Conservation (phyloP, 176 grass and related monocot genomes). For the Aegilops sharonensis region DNA sequence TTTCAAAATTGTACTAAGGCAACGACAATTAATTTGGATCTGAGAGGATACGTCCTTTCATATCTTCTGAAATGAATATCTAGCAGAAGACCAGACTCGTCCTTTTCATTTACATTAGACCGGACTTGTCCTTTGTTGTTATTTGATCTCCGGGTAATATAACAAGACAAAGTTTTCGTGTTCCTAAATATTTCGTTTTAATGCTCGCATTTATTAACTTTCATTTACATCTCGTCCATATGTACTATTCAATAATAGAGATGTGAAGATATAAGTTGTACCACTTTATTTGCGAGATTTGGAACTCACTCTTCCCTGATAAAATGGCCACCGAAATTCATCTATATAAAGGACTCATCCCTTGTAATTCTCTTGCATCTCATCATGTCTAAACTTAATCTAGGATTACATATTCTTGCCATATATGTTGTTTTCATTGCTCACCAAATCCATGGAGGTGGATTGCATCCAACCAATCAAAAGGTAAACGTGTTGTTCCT, state of each 20-base stretch:
- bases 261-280: neutral
- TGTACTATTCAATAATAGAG: neutral
- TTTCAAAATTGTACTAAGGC: neutral
- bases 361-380: neutral
- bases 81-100: neutral
- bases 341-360: neutral
- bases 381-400: conserved; percentile 5
- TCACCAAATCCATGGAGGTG: neutral
- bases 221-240: neutral
- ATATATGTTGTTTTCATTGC: neutral
- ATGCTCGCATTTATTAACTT: neutral
- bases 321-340: neutral
- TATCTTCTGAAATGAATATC: neutral
- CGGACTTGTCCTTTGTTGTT: too few relatives aligned
- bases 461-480: neutral
- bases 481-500: neutral
- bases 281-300: neutral
- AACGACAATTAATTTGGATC: too few relatives aligned
- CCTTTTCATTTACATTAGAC: neutral
- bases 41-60: neutral
- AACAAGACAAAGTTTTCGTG: neutral
- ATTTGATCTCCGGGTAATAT: neutral
- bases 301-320: neutral
- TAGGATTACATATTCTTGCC: neutral
- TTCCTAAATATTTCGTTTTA: too few relatives aligned